phyloP scores from a whole-genome alignment of 805 yeast genomes.

The Pichia sporocuriosa region DNA sequence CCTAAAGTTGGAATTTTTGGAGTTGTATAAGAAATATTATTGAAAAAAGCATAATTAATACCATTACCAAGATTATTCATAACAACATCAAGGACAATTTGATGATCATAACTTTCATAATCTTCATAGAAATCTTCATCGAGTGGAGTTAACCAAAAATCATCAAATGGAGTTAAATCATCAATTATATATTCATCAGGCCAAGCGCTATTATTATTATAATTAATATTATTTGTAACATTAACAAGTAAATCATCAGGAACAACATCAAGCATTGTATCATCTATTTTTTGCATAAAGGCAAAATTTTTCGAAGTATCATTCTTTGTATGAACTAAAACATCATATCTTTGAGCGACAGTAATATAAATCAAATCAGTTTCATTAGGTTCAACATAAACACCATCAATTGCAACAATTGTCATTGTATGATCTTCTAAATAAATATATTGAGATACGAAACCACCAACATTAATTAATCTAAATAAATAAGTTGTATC shows the following conservation, averaged over 20 bases:
- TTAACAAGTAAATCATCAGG: constrained; percentile 64
- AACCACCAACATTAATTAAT: constrained; percentile 82
- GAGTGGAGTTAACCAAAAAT: constrained; percentile 65
- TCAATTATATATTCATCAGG: constrained; percentile 38
- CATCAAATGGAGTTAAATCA: constrained; percentile 58
- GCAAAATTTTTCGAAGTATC: constrained; percentile 62
- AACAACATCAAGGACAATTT: constrained; percentile 60
- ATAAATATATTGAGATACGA: constrained; percentile 82
- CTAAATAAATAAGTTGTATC: constrained; percentile 78
- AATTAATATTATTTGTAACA: constrained; percentile 68
- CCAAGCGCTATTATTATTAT: constrained; percentile 30
- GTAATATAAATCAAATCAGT: constrained; percentile 72
- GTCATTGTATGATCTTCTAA: constrained; percentile 84
- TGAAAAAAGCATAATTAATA: constrained; percentile 93
- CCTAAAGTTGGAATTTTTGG: constrained; percentile 85
- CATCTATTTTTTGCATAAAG: constrained; percentile 75
- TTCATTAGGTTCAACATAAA: constrained; percentile 67
- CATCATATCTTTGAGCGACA: constrained; percentile 87
- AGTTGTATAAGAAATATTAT: constrained; percentile 66
- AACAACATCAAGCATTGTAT: constrained; percentile 69
- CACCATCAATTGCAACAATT: constrained; percentile 89
- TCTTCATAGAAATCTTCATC: constrained; percentile 46
- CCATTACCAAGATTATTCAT: constrained; percentile 88
- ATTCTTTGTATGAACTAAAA: constrained; percentile 67
- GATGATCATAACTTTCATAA: constrained; percentile 61